Evolutionary conservation across 495 filamentous ascomycete species (phyloP).

Genomic region (Hypomontagnella submonticulosa): DNA sequence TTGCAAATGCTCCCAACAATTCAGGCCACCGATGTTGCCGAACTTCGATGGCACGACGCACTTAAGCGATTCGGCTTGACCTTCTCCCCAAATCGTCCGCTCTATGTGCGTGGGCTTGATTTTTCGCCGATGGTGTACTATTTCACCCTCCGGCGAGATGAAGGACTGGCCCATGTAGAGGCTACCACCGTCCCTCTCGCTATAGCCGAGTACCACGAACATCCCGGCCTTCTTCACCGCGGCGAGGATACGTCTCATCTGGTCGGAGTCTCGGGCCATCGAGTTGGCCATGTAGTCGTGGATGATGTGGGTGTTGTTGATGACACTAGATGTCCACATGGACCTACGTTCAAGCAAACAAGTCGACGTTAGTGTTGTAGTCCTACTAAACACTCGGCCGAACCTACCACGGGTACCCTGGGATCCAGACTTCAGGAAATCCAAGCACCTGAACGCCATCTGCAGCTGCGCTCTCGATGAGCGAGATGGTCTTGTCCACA

Average conservation of each 20-base stretch:
- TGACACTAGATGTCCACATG: slow-evolving; percentile 48
- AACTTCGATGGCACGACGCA: slow-evolving; percentile 58
- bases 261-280: slow-evolving; percentile 54
- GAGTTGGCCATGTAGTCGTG: slow-evolving; percentile 64
- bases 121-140: slow-evolving; percentile 62
- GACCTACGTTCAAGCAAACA: slow-evolving; percentile 43
- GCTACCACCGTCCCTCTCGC: slow-evolving; percentile 58
- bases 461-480: slow-evolving; percentile 62
- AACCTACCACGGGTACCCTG: slow-evolving; percentile 67
- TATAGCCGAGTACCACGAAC: slow-evolving; percentile 63
- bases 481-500: slow-evolving; percentile 62
- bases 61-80: slow-evolving; percentile 52
- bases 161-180: slow-evolving; percentile 68
- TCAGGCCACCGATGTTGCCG: slow-evolving; percentile 61
- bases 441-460: slow-evolving; percentile 63
- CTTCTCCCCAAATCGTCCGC: slow-evolving; percentile 69
- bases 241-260: slow-evolving; percentile 61
- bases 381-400: slow-evolving; percentile 47
- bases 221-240: slow-evolving; percentile 57
- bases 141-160: slow-evolving; percentile 59
- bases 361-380: slow-evolving; percentile 38
- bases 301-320: slow-evolving; percentile 56
- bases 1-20: slow-evolving; percentile 70
- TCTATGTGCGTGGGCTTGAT: slow-evolving; percentile 72
- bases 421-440: slow-evolving; percentile 68